A percentile compares a stretch with the other conserved stretches of the same genome.
Evolutionary conservation across 2,329 filamentous ascomycete genomes (phyloP).

Genomic region (Penicillium sp.): DNA sequence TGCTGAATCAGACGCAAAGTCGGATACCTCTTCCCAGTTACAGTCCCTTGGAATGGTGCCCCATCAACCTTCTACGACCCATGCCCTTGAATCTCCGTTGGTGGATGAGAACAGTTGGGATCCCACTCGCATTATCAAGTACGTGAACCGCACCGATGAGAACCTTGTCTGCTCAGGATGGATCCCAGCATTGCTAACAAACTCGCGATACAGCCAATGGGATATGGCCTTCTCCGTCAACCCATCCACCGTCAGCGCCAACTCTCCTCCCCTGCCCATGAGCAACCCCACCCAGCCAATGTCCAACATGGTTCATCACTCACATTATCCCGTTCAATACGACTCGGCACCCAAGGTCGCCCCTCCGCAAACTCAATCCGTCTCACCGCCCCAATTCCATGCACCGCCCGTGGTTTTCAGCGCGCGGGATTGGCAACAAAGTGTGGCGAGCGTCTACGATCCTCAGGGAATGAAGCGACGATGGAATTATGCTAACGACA

Average conservation of each 20-base stretch:
- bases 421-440: slow-evolving; percentile 44
- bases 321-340: slow-evolving; percentile 35
- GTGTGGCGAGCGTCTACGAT: slow-evolving; percentile 44
- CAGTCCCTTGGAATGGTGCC: slow-evolving; percentile 48
- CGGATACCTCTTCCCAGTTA: slow-evolving; percentile 65
- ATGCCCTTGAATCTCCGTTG: slow-evolving; percentile 51
- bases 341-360: slow-evolving; percentile 25
- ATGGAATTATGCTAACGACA: slow-evolving; percentile 37
- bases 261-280: slow-evolving; percentile 39
- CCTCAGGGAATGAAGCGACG: slow-evolving; percentile 41
- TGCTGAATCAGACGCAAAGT: slow-evolving; percentile 62
- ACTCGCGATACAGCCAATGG: slow-evolving; percentile 64
- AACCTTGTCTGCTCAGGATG: background rate
- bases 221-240: slow-evolving; percentile 85
- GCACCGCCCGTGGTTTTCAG: slow-evolving; percentile 36
- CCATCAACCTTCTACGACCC: slow-evolving; percentile 29
- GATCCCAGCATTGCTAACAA: slow-evolving; percentile 20
- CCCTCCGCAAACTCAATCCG: slow-evolving; percentile 26
- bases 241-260: slow-evolving; percentile 37
- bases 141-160: slow-evolving; percentile 40
- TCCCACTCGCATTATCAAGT: slow-evolving; percentile 84
- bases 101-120: slow-evolving; percentile 72
- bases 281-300: slow-evolving; percentile 24
- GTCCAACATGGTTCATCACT: slow-evolving; percentile 18
- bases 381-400: slow-evolving; percentile 30